Evolutionary conservation across 2,329 filamentous ascomycete genomes (phyloP).

Genomic region (Epichloe bromicola): DNA sequence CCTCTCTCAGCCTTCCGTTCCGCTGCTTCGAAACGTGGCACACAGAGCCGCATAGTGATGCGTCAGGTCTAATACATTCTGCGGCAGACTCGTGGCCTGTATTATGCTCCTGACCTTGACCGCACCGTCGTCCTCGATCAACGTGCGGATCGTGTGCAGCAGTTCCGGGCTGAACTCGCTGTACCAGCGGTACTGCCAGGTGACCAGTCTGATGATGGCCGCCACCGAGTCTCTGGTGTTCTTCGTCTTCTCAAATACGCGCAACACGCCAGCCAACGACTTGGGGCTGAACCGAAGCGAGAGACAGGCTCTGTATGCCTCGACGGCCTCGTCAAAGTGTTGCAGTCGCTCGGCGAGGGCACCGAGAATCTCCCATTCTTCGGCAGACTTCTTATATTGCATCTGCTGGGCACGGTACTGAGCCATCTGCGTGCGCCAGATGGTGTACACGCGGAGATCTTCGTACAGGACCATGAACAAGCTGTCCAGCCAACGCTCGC

Average conservation of each 20-base stretch:
- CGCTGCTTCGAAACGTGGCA: slow-evolving; percentile 87
- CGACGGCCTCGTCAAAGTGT: slow-evolving; percentile 79
- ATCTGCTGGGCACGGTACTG: slow-evolving; percentile 88
- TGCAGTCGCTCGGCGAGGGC: slow-evolving; percentile 86
- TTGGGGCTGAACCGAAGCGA: slow-evolving; percentile 85
- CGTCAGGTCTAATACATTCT: slow-evolving; percentile 84
- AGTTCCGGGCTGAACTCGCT: slow-evolving; percentile 95
- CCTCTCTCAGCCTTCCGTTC: slow-evolving; percentile 57
- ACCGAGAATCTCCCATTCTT: slow-evolving; percentile 97
- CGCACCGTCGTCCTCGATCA: slow-evolving; percentile 95
- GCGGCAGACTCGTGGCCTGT: slow-evolving; percentile 85
- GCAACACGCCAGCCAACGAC: slow-evolving; percentile 73
- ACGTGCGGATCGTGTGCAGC: slow-evolving; percentile 71
- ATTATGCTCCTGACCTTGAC: slow-evolving; percentile 97
- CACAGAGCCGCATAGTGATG: slow-evolving; percentile 94
- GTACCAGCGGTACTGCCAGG: slow-evolving; percentile 99
- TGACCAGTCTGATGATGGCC: slow-evolving; percentile 80
- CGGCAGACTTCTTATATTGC: slow-evolving; percentile 90
- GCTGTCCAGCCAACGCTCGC: slow-evolving; percentile 95
- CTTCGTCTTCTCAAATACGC: slow-evolving; percentile 62
- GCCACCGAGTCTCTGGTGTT: slow-evolving; percentile 72
- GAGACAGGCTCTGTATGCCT: slow-evolving; percentile 84
- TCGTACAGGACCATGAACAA: slow-evolving; percentile 99
- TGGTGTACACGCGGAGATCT: slow-evolving; percentile 94
- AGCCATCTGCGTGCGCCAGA: slow-evolving; percentile 96